Evolutionary conservation across 768 basidiomycete species (phyloP).

Genomic region (Amylocystis lapponica): DNA sequence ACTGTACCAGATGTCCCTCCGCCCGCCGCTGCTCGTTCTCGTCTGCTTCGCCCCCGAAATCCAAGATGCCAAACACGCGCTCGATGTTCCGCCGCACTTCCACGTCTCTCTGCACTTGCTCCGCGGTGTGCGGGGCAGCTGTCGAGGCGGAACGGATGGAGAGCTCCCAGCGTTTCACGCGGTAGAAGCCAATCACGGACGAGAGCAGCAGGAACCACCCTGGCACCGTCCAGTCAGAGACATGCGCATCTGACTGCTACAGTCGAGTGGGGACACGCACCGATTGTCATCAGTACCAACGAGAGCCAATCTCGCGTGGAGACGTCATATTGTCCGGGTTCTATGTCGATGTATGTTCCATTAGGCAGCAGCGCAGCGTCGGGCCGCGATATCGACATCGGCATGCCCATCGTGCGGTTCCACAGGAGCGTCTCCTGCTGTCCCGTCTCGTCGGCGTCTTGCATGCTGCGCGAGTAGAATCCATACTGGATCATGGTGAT

Average conservation of each 20-base stretch:
- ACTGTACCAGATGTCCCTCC: conserved; percentile 1
- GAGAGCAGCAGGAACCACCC: conserved; percentile 92
- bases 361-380: conserved; percentile 2
- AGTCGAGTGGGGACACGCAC: conserved; percentile 28
- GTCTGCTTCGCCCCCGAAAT: conserved; percentile 8
- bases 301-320: conserved; percentile 83
- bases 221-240: conserved; percentile 20
- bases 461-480: conserved; percentile 31
- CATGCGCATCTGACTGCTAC: not conserved
- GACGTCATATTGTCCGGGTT: conserved; percentile 17
- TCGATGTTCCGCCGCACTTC: conserved; percentile 47
- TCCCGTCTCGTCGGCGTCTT: conserved; percentile 6
- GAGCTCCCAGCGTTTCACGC: conserved; percentile 79
- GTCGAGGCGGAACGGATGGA: conserved; percentile 46
- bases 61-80: conserved; percentile 44
- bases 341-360: conserved; percentile 1
- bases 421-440: conserved; percentile 7
- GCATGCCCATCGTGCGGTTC: conserved; percentile 11
- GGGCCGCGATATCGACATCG: conserved; percentile 2
- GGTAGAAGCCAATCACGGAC: conserved; percentile 76
- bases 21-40: conserved; percentile 7
- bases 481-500: conserved; percentile 93
- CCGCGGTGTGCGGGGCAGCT: conserved; percentile 30
- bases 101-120: conserved; percentile 47
- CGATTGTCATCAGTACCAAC: conserved; percentile 87